Conservation (phyloP, 1,284 basidiomycete genomes). For the Phellinidium pouzarii region DNA sequence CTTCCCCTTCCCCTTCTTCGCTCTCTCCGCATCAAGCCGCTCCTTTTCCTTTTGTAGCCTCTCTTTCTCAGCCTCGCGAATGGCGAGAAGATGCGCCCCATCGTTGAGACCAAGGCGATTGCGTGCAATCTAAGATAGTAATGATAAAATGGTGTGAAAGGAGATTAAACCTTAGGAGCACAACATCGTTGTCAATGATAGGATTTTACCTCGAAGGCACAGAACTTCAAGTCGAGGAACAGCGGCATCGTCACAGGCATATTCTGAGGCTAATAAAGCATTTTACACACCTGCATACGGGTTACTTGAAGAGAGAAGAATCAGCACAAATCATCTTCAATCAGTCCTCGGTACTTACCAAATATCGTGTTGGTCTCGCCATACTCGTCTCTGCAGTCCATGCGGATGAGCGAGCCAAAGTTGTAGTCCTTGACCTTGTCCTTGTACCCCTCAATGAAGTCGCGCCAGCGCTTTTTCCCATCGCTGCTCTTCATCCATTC, state of each 20-base stretch:
- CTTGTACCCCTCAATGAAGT: conserved; percentile 87
- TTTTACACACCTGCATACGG: conserved; percentile 58
- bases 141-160: not conserved
- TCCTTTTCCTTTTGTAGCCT: conserved; percentile 44
- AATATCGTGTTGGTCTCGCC: conserved; percentile 93
- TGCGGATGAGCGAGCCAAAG: conserved; percentile 93
- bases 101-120: conserved; percentile 93
- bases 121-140: conserved; percentile 81
- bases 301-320: conserved; percentile 41
- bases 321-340: conserved; percentile 13
- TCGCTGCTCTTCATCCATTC: conserved; percentile 89
- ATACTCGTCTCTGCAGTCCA: conserved; percentile 78
- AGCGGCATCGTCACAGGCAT: not conserved
- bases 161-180: too few relatives aligned
- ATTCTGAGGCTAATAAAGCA: not conserved
- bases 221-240: conserved; percentile 52
- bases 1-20: conserved; percentile 32
- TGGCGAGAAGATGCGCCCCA: conserved; percentile 76
- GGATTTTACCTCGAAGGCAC: conserved; percentile 70
- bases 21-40: conserved; percentile 32
- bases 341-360: conserved; percentile 42
- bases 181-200: not conserved
- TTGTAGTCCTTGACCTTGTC: conserved; percentile 90
- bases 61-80: conserved; percentile 60
- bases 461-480: conserved; percentile 91